Base-by-base conservation (phyloP, 495 filamentous ascomycete genomes). In the Annulohypoxylon nitens region DNA sequence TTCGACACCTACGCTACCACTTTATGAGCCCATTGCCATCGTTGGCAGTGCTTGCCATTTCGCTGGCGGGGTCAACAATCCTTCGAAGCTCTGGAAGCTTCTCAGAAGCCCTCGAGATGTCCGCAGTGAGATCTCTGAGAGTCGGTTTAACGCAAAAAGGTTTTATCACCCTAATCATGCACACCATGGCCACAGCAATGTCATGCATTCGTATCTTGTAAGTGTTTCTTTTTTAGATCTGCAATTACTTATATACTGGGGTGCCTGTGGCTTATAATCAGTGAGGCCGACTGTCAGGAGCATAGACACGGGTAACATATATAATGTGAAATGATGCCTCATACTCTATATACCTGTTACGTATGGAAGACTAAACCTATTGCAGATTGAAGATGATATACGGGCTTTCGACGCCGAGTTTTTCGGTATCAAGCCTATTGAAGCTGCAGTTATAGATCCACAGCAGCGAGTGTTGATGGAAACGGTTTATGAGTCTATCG, bases 391-490 rank as follows among this genome's bases (percentile, higher is more conserved):
- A 2, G 53, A 36, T 11, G 53, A 55, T n/a, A 2, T 34, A 2
- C 10, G 26, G 2, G 25, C 10, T 14, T 55, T 58, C 12, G 54
- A 58, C 16, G 54, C 54, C 16, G 33, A 20, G 2, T 58, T 58
- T 23, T 58, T 58, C 16, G 16, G 37, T 2, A 58, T 39, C 5
- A 37, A 39, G 33, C 54, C 54, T 3, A 9, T 20, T 20, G 54
- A 58, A 34, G 54, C 34, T 12, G 34, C 36, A 4, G 20, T 34
- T 4, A 58, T 58, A 5, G 54, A 58, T n/a, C 54, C 54, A 39
- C 54, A 58, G 54, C 54, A 58, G 23, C 3, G 54, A 6, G 5
- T 37, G 12, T 18, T 58, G 14, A 11, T 58, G n/a, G 54, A 58
- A 39, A 39, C 16, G 6, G 54, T 58, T 2, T 58, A 58, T 34